Evolutionary conservation across 331 rosid genomes (phyloP), one percentile per base, ranked within the genome.

Genomic region (Malus hybrid): DNA sequence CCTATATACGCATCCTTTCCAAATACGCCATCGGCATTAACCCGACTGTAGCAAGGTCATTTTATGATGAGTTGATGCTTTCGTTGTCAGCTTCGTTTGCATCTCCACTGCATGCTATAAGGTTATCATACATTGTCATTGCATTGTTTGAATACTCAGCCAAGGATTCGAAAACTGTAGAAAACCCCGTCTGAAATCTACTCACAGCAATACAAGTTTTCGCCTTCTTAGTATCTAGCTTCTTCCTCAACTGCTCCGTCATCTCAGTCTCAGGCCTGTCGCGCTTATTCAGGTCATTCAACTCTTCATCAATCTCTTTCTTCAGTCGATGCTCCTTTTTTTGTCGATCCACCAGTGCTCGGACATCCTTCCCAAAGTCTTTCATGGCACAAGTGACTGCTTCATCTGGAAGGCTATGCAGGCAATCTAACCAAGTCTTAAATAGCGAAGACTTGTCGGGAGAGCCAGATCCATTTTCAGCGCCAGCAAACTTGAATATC

Each of bases 141-240:
- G 67, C 73, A 71, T 66, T 79, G 52, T 57, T 67, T 15, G 74
- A 81, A 64, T 76, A 81, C 81, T 66, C 75, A 5, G 39, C 29
- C 52, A 81, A 33, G 39, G 84, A 81, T 79, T 65, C 52, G 22
- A 81, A 81, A 46, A 81, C 65, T 9, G 78, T 66, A 71, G 78
- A 71, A 57, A 81, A 76, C 24, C 84, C 84, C 0, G 66, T 76
- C 70, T 61, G 81, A 66, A 76, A 81, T 81, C 80, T 66, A 65
- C 39, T 81, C 50, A 65, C 71, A 22, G 84, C 65, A 3, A 66
- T 81, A 18, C 59, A 67, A 73, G 71, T 80, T 52, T 81, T 66
- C 61, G 18, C 74, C 65, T 77, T 81, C 75, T 77, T 81, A 6
- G 11, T 22, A 7, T 81, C 81, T 67, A 72, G 61, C 60, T 57